Evolutionary conservation across 163 green algal species (phyloP).

Genomic region (Chlamydomonas reinhardtii): DNA sequence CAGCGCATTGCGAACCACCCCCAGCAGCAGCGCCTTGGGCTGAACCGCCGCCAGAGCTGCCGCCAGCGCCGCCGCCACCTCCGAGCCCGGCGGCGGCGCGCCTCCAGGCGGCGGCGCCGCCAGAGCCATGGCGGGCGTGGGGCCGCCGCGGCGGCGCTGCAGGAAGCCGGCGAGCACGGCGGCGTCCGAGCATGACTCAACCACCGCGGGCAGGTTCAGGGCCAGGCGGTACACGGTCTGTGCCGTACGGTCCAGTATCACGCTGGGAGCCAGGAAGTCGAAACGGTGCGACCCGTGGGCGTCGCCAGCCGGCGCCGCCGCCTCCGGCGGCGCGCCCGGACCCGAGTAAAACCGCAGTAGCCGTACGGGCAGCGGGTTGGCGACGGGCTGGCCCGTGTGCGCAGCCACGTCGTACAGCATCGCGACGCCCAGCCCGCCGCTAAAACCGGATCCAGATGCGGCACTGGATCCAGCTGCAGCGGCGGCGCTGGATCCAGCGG

Average conservation of each 20-base stretch:
- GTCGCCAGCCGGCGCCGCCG: background rate
- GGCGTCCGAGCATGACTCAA: constrained; percentile 37
- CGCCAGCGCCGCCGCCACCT: background rate
- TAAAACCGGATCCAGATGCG: constrained; percentile 26
- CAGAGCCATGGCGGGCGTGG: no score
- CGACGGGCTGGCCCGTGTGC: constrained; percentile 44
- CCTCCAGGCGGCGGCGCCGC: background rate
- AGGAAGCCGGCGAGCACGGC: constrained; percentile 50
- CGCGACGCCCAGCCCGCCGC: constrained; percentile 37
- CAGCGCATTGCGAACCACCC: constrained; percentile 37
- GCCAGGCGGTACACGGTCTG: constrained; percentile 58
- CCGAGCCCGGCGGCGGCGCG: background rate
- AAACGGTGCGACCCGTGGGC: background rate
- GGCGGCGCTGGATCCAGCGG: background rate
- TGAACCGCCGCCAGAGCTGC: background rate
- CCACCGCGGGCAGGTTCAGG: constrained; percentile 46
- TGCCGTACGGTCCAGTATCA: constrained; percentile 13
- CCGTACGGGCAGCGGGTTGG: constrained; percentile 61
- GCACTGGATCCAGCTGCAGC: background rate
- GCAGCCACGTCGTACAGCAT: constrained; percentile 62
- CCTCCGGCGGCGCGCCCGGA: background rate
- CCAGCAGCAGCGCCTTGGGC: constrained; percentile 47
- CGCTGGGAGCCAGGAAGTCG: constrained; percentile 23
- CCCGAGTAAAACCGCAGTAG: background rate
- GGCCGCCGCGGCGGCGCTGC: constrained; percentile 49